Conservation (phyloP, 2,329 filamentous ascomycete genomes). For the Hypomyces rosellus region DNA sequence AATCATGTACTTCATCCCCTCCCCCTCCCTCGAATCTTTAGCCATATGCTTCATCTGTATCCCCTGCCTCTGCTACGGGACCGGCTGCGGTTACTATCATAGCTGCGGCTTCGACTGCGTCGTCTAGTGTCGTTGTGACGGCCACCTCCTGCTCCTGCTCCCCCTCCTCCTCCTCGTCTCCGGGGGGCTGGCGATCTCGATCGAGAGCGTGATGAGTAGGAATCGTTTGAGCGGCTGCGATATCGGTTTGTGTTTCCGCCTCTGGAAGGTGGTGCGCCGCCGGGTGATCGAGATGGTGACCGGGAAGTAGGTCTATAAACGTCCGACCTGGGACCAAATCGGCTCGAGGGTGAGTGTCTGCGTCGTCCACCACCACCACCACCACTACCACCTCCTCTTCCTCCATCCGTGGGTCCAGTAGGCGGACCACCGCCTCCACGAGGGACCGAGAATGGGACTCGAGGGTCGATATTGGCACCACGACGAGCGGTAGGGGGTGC, state of each 20-base stretch:
- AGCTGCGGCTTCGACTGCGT: slow-evolving; percentile 45
- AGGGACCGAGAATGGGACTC: slow-evolving; percentile 27
- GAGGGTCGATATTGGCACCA: slow-evolving; percentile 52
- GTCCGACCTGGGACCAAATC: slow-evolving; percentile 42
- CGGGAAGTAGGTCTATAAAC: slow-evolving; percentile 57
- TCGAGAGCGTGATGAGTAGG: slow-evolving; percentile 44
- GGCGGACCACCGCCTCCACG: slow-evolving; percentile 28
- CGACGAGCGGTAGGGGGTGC: slow-evolving; percentile 67
- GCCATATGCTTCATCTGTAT: slow-evolving; percentile 21
- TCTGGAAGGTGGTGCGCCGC: slow-evolving; percentile 31
- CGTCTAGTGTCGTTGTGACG: slow-evolving; percentile 26
- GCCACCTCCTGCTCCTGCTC: neutral
- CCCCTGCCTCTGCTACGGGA: slow-evolving; percentile 34
- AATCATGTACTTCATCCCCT: too few species aligned
- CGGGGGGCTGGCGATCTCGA: slow-evolving; percentile 35
- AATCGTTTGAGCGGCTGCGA: slow-evolving; percentile 38
- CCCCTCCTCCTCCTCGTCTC: slow-evolving; percentile 20
- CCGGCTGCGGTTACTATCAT: slow-evolving; percentile 34
- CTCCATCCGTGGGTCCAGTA: slow-evolving; percentile 17
- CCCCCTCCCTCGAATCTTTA: too few species aligned
- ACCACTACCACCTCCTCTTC: slow-evolving; percentile 28
- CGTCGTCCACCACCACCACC: slow-evolving; percentile 32
- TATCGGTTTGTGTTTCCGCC: slow-evolving; percentile 29
- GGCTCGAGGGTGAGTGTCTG: slow-evolving; percentile 28
- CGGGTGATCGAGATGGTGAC: slow-evolving; percentile 41